These are phyloP conservation scores for Toxoplasma gondii DNA, from an alignment of 169 alveolate genomes.

Conservation along the genomic window DNA sequence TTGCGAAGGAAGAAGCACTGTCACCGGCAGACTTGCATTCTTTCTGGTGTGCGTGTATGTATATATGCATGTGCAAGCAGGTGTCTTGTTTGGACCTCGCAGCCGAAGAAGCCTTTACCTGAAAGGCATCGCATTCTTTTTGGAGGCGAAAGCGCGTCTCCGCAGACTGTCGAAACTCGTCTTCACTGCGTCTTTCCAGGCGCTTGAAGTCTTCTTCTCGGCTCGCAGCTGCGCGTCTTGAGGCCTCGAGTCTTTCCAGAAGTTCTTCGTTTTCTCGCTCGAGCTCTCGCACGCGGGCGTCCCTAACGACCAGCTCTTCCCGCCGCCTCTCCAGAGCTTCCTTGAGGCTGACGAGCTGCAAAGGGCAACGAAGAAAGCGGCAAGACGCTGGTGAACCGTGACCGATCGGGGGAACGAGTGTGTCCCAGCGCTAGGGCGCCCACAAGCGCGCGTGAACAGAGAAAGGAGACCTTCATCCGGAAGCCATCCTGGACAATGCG, in stretches of 20 bases:
- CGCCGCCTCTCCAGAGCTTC: not conserved
- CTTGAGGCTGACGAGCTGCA: not conserved
- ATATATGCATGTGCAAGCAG: too few species aligned
- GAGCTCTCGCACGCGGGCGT: not conserved
- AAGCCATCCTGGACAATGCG: too few species aligned
- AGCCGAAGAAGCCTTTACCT: not conserved
- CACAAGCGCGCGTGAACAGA: not conserved
- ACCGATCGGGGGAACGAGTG: not conserved
- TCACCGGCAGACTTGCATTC: too few species aligned
- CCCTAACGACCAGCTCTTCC: not conserved
- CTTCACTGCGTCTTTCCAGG: not conserved
- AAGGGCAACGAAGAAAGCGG: not conserved
- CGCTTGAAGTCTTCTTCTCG: not conserved
- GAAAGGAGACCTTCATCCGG: not conserved
- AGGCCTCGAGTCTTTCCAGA: not conserved
- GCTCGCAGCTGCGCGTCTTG: not conserved
- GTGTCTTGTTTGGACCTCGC: too few species aligned
- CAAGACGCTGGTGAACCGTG: not conserved
- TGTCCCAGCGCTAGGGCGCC: not conserved
- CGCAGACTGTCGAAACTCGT: slow-evolving; percentile 14
- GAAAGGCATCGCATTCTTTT: not conserved
- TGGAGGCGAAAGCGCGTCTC: not conserved
- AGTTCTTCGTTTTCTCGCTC: not conserved
- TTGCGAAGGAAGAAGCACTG: too few species aligned
- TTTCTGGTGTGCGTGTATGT: too few species aligned